Conservation (phyloP, 78 protist species). For the Chrysochromulina tobinii region DNA sequence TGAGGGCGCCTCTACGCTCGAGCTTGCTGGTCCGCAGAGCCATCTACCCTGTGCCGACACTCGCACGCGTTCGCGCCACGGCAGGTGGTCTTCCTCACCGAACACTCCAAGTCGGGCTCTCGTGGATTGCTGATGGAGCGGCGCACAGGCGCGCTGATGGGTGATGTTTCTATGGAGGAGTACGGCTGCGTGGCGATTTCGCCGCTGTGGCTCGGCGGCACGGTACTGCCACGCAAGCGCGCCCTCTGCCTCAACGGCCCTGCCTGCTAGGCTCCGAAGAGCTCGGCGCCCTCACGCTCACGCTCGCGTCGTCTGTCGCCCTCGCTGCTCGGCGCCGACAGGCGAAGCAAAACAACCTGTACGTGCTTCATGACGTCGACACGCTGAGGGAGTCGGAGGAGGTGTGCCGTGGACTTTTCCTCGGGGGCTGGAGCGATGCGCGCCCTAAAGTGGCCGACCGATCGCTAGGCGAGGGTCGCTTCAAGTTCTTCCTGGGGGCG, state of each 20-base stretch:
- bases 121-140: neutral
- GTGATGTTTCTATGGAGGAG: neutral
- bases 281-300: too few species aligned
- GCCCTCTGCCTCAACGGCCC: neutral
- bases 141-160: neutral
- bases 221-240: neutral
- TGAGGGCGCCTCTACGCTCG: too few species aligned
- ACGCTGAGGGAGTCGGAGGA: too few species aligned
- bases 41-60: too few species aligned
- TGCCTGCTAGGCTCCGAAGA: too few species aligned
- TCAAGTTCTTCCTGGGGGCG: slow-evolving; percentile 16
- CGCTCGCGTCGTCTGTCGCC: too few species aligned
- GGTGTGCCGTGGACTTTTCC: neutral
- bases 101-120: neutral
- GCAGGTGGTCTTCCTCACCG: neutral
- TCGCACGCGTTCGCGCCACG: too few species aligned
- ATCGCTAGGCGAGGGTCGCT: neutral
- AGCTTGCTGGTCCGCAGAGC: too few species aligned
- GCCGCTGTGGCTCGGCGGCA: slow-evolving; percentile 18
- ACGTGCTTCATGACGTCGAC: neutral
- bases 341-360: neutral
- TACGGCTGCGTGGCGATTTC: slow-evolving; percentile 13
- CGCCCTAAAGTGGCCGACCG: neutral
- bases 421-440: neutral
- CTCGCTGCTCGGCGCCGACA: neutral